These are phyloP conservation scores for Echria macrotheca DNA, from an alignment of 495 filamentous ascomycete species.

Conservation along the genomic window DNA sequence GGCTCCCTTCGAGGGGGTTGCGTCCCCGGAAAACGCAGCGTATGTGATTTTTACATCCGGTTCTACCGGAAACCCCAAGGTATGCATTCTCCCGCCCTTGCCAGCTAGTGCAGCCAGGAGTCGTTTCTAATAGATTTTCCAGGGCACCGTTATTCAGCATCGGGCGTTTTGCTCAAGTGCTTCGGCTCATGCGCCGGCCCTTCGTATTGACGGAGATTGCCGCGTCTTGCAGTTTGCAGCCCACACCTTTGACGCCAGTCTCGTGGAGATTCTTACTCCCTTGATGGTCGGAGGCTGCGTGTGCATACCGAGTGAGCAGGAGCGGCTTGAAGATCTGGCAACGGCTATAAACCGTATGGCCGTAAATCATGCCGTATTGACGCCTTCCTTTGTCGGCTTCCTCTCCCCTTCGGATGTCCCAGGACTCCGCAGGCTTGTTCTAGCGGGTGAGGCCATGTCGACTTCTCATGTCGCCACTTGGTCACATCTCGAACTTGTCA, in stretches of 20 bases:
- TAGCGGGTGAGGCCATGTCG: slow-evolving; percentile 37
- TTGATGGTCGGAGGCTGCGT: slow-evolving; percentile 39
- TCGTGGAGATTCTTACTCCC: slow-evolving; percentile 51
- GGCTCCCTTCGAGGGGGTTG: too few relatives aligned
- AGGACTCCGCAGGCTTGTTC: slow-evolving; percentile 31
- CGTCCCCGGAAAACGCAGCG: slow-evolving; percentile 14
- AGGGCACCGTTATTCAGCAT: slow-evolving; percentile 39
- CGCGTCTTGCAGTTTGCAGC: slow-evolving; percentile 54
- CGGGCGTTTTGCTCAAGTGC: slow-evolving; percentile 32
- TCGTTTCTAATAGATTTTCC: too few relatives aligned
- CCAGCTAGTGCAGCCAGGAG: too few relatives aligned
- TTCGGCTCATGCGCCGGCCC: slow-evolving; percentile 28
- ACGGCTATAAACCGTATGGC: slow-evolving; percentile 35
- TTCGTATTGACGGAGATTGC: slow-evolving; percentile 34
- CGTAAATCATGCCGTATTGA: slow-evolving; percentile 49
- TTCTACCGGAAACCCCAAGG: slow-evolving; percentile 53
- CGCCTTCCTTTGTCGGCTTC: slow-evolving; percentile 37
- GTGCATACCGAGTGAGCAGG: slow-evolving; percentile 30
- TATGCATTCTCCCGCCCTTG: too few relatives aligned
- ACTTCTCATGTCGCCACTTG: slow-evolving; percentile 13
- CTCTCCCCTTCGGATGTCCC: slow-evolving; percentile 39
- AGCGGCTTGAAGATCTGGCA: slow-evolving; percentile 21
- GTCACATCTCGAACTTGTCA: slow-evolving; percentile 27
- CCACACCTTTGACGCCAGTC: slow-evolving; percentile 54
- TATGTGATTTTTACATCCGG: slow-evolving; percentile 60